Percentiles rank a stretch among this genome's conserved stretches.
phyloP scores from a whole-genome alignment of 1,284 basidiomycete genomes.

The Omphalotus olearius region DNA sequence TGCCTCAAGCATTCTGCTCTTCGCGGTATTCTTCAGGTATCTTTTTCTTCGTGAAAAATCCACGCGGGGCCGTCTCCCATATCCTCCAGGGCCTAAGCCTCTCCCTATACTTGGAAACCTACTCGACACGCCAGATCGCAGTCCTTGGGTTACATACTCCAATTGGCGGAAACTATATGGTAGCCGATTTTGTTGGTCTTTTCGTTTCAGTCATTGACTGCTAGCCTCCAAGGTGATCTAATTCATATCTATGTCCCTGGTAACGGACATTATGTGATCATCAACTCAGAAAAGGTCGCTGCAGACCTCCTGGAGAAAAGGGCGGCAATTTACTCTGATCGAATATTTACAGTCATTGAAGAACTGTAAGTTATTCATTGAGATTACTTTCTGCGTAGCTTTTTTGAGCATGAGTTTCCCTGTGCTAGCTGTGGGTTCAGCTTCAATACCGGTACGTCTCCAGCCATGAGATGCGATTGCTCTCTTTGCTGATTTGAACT shows the following conservation, averaged over 20 bases:
- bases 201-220: no score
- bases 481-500: not conserved
- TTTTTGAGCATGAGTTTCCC: not conserved
- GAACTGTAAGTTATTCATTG: not conserved
- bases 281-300: slow-evolving; percentile 19
- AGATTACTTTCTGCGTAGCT: not conserved
- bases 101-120: slow-evolving; percentile 24
- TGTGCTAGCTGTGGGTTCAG: not conserved
- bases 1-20: no score
- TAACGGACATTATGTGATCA: slow-evolving; percentile 10
- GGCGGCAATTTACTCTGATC: slow-evolving; percentile 9
- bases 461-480: not conserved
- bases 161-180: slow-evolving; percentile 25
- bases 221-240: slow-evolving; percentile 3
- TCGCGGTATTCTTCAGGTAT: no score
- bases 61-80: slow-evolving; percentile 6
- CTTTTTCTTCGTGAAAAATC: no score
- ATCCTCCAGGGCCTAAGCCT: slow-evolving; percentile 24
- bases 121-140: slow-evolving; percentile 21
- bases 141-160: slow-evolving; percentile 25
- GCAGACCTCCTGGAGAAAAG: slow-evolving; percentile 22
- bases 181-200: slow-evolving; percentile 1
- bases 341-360: slow-evolving; percentile 18
- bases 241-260: slow-evolving; percentile 11
- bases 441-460: not conserved